Evolutionary conservation across 2,329 filamentous ascomycete species (phyloP).

Genomic region (Sphaerostilbella broomeana): DNA sequence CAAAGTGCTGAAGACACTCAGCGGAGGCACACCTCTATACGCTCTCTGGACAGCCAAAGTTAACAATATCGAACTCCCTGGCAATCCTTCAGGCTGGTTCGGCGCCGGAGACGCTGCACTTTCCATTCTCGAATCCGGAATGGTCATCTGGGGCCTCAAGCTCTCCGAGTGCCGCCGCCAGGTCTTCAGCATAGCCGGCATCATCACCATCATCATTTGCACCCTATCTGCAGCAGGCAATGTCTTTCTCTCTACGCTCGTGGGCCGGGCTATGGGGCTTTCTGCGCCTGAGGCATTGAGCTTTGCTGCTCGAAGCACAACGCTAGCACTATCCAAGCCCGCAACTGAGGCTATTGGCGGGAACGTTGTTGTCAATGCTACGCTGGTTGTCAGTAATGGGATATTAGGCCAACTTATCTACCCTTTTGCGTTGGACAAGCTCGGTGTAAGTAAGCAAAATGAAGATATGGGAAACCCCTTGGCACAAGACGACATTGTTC

Average conservation of each 20-base stretch:
- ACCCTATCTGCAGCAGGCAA: slow-evolving; percentile 34
- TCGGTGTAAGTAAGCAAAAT: slow-evolving; percentile 19
- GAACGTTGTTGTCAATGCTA: slow-evolving; percentile 41
- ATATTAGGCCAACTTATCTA: slow-evolving; percentile 38
- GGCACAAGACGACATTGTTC: not conserved
- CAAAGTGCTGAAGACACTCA: slow-evolving; percentile 24
- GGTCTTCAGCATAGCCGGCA: slow-evolving; percentile 37
- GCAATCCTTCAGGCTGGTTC: slow-evolving; percentile 25
- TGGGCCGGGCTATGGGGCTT: slow-evolving; percentile 32
- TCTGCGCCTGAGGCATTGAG: slow-evolving; percentile 30
- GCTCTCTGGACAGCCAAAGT: slow-evolving; percentile 27
- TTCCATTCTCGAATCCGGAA: slow-evolving; percentile 44
- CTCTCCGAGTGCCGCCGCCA: slow-evolving; percentile 43
- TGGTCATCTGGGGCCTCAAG: slow-evolving; percentile 48
- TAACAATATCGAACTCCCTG: slow-evolving; percentile 7
- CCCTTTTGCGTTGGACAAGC: slow-evolving; percentile 27
- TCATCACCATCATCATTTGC: slow-evolving; percentile 33
- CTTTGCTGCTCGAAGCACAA: slow-evolving; percentile 45
- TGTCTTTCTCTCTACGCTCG: slow-evolving; percentile 35
- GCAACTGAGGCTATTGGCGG: slow-evolving; percentile 39
- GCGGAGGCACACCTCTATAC: slow-evolving; percentile 30
- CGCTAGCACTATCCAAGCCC: slow-evolving; percentile 43
- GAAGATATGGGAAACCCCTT: not conserved
- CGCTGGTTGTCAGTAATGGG: slow-evolving; percentile 46
- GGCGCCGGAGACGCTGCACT: slow-evolving; percentile 44